Conservation (phyloP, 2,329 filamentous ascomycete species). For the Mollisiaceae sp. region DNA sequence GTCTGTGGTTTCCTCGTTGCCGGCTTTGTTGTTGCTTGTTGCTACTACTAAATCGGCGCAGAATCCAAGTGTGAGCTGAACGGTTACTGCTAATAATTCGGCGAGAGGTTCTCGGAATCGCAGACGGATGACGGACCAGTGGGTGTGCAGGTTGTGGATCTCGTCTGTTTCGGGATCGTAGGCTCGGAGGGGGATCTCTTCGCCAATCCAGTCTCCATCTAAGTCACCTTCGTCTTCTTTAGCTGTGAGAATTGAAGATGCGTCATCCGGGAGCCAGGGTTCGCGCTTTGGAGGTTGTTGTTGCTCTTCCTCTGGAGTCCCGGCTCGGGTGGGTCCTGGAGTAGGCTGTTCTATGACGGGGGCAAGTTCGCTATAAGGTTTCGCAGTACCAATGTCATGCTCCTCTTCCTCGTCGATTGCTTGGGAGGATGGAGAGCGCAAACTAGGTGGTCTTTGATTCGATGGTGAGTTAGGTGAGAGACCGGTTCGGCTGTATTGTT, state of each 20-base stretch:
- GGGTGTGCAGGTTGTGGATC: slow-evolving; percentile 38
- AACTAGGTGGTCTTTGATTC: slow-evolving; percentile 15
- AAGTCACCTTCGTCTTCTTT: slow-evolving; percentile 25
- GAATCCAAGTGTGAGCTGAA: slow-evolving; percentile 51
- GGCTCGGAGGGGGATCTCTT: slow-evolving; percentile 29
- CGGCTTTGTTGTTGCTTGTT: slow-evolving; percentile 36
- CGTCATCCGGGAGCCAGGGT: slow-evolving; percentile 31
- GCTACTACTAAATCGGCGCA: slow-evolving; percentile 52
- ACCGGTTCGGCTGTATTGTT: slow-evolving; percentile 17
- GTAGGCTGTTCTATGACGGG: slow-evolving; percentile 15
- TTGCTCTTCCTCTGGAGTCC: not conserved
- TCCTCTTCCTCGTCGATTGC: slow-evolving; percentile 26
- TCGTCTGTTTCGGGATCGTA: slow-evolving; percentile 36
- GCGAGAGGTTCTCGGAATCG: slow-evolving; percentile 57
- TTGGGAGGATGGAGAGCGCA: slow-evolving; percentile 22
- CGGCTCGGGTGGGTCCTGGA: not conserved
- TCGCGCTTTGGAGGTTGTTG: not conserved
- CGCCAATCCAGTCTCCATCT: slow-evolving; percentile 30
- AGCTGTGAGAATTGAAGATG: slow-evolving; percentile 31
- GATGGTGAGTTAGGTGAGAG: slow-evolving; percentile 14
- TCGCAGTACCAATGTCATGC: slow-evolving; percentile 11
- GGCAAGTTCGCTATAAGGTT: slow-evolving; percentile 12
- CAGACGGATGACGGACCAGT: slow-evolving; percentile 53
- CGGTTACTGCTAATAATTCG: slow-evolving; percentile 54
- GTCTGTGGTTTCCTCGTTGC: slow-evolving; percentile 50